These are phyloP conservation scores for Tetrahymena malaccensis DNA, from an alignment of 73 alveolate genomes.

Conservation along the genomic window DNA sequence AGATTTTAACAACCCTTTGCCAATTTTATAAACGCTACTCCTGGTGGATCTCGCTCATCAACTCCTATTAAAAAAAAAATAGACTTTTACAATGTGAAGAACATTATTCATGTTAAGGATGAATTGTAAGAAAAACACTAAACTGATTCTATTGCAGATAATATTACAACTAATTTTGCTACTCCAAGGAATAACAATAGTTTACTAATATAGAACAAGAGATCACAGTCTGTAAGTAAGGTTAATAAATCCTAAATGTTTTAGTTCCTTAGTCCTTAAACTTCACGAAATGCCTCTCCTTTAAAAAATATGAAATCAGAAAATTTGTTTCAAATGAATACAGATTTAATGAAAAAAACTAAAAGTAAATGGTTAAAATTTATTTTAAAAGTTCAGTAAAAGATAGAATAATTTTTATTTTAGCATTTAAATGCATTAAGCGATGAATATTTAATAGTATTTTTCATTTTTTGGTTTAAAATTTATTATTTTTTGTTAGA, in stretches of 20 bases:
- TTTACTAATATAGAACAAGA: neutral
- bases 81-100: neutral
- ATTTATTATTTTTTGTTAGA: neutral
- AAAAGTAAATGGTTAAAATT: neutral
- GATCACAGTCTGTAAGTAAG: neutral
- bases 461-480: neutral
- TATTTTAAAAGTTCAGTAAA: too few species aligned
- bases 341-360: neutral
- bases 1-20: neutral
- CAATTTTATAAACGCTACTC: neutral
- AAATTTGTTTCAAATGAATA: neutral
- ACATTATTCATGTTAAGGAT: neutral
- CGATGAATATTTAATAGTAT: too few species aligned
- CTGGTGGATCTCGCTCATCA: neutral
- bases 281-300: neutral
- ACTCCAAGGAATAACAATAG: neutral
- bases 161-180: neutral
- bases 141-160: neutral
- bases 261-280: neutral
- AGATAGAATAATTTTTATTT: too few species aligned
- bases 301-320: neutral
- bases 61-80: neutral
- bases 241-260: neutral
- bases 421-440: too few species aligned
- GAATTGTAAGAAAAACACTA: neutral